These are phyloP conservation scores for Pseudogymnoascus destructans DNA, from an alignment of 2,329 filamentous ascomycete genomes.

Conservation along the genomic window DNA sequence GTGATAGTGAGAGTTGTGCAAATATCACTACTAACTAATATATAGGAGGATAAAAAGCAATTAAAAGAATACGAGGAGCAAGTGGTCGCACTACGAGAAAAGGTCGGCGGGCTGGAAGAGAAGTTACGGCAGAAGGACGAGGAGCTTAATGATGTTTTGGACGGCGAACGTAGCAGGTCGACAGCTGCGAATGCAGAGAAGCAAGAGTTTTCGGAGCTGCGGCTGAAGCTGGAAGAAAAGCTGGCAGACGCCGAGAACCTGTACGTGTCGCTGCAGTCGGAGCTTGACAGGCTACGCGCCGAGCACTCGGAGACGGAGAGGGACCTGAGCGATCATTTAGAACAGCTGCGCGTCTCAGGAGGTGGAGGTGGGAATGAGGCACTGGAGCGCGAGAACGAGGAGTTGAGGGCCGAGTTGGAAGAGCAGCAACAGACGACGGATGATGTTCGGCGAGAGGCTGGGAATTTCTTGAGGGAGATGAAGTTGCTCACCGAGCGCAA, in stretches of 20 bases:
- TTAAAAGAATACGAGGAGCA: slow-evolving; percentile 72
- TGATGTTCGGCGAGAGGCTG: slow-evolving; percentile 73
- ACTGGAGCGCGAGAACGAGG: slow-evolving; percentile 54
- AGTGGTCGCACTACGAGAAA: slow-evolving; percentile 60
- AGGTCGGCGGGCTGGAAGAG: slow-evolving; percentile 58
- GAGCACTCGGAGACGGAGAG: slow-evolving; percentile 53
- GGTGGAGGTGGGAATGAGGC: slow-evolving; percentile 33
- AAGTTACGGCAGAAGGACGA: slow-evolving; percentile 58
- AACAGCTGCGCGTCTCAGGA: slow-evolving; percentile 33
- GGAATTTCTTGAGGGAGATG: slow-evolving; percentile 81
- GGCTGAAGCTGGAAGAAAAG: slow-evolving; percentile 56
- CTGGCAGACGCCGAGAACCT: slow-evolving; percentile 60
- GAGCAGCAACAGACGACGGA: slow-evolving; percentile 75
- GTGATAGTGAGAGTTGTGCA: slow-evolving; percentile 12
- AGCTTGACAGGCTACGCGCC: slow-evolving; percentile 59
- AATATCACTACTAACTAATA: slow-evolving; percentile 15
- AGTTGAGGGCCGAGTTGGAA: slow-evolving; percentile 48
- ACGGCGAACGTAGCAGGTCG: slow-evolving; percentile 42
- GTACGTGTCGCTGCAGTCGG: slow-evolving; percentile 67
- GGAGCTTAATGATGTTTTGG: slow-evolving; percentile 47
- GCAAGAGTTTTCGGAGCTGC: slow-evolving; percentile 56
- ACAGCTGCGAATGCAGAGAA: slow-evolving; percentile 47
- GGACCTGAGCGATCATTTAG: slow-evolving; percentile 50
- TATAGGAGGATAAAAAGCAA: slow-evolving; percentile 52
- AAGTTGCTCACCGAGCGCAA: slow-evolving; percentile 69